phyloP scores from a whole-genome alignment of 169 alveolate genomes.

The Plasmodium adleri region DNA sequence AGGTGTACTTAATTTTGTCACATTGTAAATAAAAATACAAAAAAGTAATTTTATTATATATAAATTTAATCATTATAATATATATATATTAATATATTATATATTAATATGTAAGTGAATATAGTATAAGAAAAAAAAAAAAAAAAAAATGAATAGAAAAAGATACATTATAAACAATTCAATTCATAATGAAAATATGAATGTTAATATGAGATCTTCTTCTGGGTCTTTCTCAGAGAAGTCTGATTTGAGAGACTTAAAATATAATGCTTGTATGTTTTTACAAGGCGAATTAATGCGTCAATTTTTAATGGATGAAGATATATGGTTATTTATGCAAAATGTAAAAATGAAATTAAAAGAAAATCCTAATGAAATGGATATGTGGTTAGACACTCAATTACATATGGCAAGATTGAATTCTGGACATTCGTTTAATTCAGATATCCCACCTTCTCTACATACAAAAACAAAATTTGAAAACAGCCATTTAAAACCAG shows the following conservation, averaged over 20 bases:
- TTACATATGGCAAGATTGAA: slow-evolving; percentile 31
- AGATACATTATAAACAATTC: not conserved
- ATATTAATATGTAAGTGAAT: not conserved
- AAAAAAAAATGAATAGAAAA: slow-evolving; percentile 25
- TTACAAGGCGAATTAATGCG: slow-evolving; percentile 74
- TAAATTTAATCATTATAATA: not conserved
- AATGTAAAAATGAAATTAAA: slow-evolving; percentile 60
- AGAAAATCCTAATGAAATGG: slow-evolving; percentile 48
- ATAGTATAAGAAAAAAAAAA: not conserved
- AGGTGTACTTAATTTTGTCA: too few relatives aligned
- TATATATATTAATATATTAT: not conserved
- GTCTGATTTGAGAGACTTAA: slow-evolving; percentile 25
- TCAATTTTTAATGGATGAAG: slow-evolving; percentile 64
- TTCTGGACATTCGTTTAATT: slow-evolving; percentile 18
- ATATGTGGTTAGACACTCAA: slow-evolving; percentile 63
- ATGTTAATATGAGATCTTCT: not conserved
- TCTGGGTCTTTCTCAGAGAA: slow-evolving; percentile 11
- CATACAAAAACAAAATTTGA: slow-evolving; percentile 48
- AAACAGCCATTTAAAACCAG: not conserved
- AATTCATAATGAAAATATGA: slow-evolving; percentile 22
- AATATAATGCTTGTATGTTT: slow-evolving; percentile 39
- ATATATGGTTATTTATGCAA: slow-evolving; percentile 74
- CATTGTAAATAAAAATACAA: too few relatives aligned
- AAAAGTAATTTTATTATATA: too few relatives aligned
- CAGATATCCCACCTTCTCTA: slow-evolving; percentile 60